These are phyloP conservation scores for Protoeuglena noctilucae DNA, from an alignment of 139 green algal species.

Conservation along the genomic window DNA sequence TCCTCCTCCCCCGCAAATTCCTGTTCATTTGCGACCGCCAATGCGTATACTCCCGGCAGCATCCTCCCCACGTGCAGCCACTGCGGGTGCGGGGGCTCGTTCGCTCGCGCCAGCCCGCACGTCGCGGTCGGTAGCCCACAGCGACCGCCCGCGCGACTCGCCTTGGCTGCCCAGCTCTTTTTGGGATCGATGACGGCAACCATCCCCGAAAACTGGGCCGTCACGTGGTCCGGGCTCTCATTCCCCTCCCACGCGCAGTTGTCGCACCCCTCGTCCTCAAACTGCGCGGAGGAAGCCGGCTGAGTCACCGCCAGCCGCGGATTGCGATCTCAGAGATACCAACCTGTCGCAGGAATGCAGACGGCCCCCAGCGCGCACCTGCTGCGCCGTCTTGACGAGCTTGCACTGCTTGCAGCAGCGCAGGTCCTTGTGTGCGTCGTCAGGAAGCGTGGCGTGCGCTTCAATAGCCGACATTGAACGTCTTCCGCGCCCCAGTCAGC, in stretches of 20 bases:
- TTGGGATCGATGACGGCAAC: background rate
- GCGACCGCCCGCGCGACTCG: too few species aligned
- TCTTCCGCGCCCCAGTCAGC: too few species aligned
- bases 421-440: too few species aligned
- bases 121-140: too few species aligned
- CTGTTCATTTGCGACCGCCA: background rate
- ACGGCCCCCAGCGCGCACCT: too few species aligned
- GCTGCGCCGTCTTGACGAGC: background rate
- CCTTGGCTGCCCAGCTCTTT: background rate
- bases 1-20: background rate
- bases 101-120: too few species aligned
- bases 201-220: background rate
- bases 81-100: too few species aligned
- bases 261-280: background rate
- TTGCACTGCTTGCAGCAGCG: background rate
- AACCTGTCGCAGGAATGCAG: too few species aligned
- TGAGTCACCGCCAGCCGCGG: too few species aligned
- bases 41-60: background rate
- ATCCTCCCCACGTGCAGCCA: background rate
- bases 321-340: too few species aligned
- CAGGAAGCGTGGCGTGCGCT: too few species aligned
- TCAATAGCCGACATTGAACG: too few species aligned
- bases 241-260: background rate
- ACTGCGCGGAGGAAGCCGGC: background rate
- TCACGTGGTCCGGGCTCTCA: background rate